These are phyloP conservation scores for Gossypium sturtianum DNA, from an alignment of 345 rosid species.

Conservation along the genomic window DNA sequence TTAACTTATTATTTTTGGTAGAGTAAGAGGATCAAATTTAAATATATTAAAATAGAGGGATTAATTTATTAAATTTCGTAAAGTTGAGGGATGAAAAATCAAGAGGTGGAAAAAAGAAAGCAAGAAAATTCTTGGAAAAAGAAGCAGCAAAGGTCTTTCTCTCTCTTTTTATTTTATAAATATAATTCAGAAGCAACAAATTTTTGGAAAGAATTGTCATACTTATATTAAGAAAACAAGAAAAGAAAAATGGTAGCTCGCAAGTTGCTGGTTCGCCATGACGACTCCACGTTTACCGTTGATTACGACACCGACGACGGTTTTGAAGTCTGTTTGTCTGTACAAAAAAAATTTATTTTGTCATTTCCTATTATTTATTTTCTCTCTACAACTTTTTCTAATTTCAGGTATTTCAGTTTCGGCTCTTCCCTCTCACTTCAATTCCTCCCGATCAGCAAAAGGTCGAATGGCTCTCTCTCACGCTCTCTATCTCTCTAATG, in stretches of 20 bases:
- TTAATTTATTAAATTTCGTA: too few relatives aligned
- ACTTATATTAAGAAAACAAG: background rate
- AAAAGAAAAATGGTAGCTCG: slow-evolving; percentile 56
- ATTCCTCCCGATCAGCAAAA: slow-evolving; percentile 76
- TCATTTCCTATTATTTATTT: background rate
- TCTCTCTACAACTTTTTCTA: background rate
- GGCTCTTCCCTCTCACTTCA: slow-evolving; percentile 70
- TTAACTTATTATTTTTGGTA: slow-evolving; percentile 2
- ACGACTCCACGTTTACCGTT: slow-evolving; percentile 21
- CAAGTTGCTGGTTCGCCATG: slow-evolving; percentile 41
- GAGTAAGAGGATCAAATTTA: too few relatives aligned
- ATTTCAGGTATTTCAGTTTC: slow-evolving; percentile 62
- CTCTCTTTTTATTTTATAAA: too few relatives aligned
- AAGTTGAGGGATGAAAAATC: too few relatives aligned
- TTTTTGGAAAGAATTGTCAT: background rate
- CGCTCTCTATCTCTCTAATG: background rate
- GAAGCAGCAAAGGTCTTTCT: too few relatives aligned
- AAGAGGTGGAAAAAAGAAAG: too few relatives aligned
- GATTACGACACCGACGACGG: too few relatives aligned
- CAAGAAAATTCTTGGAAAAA: too few relatives aligned
- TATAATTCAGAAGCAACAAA: too few relatives aligned
- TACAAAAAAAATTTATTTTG: too few relatives aligned
- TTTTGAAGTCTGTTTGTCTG: background rate
- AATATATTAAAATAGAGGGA: too few relatives aligned
- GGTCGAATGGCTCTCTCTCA: slow-evolving; percentile 23